These are phyloP conservation scores for Mucor mucedo DNA, from an alignment of 371 early-diverging fungal species.

Conservation along the genomic window DNA sequence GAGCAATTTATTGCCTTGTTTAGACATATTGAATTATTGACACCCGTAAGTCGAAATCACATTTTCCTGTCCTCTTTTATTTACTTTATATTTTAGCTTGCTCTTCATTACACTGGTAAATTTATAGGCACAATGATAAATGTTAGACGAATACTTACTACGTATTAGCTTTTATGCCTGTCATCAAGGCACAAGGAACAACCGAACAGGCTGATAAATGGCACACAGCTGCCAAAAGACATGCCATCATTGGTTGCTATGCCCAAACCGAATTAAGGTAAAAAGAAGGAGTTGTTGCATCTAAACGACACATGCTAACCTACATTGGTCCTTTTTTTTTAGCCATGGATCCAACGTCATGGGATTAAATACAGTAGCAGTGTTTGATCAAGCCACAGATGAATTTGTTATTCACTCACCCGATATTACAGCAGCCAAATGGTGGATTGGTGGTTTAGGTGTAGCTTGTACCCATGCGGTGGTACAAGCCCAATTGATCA, in stretches of 20 bases:
- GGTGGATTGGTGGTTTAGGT: conserved; percentile 90
- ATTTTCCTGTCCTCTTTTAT: neutral
- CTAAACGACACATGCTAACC: neutral
- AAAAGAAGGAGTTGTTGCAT: neutral
- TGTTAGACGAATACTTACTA: neutral
- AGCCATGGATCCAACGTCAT: conserved; percentile 79
- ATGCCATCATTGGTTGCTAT: conserved; percentile 83
- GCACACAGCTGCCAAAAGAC: conserved; percentile 68
- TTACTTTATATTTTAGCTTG: conserved; percentile 31
- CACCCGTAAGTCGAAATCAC: conserved; percentile 44
- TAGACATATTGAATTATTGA: conserved; percentile 39
- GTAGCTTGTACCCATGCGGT: conserved; percentile 75
- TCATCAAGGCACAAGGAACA: conserved; percentile 73
- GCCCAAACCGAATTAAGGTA: conserved; percentile 86
- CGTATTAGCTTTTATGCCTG: conserved; percentile 69
- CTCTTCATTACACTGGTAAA: conserved; percentile 54
- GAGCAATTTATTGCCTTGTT: conserved; percentile 38
- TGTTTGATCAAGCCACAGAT: conserved; percentile 74
- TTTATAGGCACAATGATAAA: neutral
- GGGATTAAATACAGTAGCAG: conserved; percentile 86
- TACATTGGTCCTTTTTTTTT: neutral
- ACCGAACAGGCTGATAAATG: conserved; percentile 74
- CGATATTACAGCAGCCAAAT: conserved; percentile 79
- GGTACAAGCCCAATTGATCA: conserved; percentile 83
- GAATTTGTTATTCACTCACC: conserved; percentile 87